Base-by-base conservation (phyloP, 805 yeast genomes). In the Wickerhamiella sergipiensis region DNA sequence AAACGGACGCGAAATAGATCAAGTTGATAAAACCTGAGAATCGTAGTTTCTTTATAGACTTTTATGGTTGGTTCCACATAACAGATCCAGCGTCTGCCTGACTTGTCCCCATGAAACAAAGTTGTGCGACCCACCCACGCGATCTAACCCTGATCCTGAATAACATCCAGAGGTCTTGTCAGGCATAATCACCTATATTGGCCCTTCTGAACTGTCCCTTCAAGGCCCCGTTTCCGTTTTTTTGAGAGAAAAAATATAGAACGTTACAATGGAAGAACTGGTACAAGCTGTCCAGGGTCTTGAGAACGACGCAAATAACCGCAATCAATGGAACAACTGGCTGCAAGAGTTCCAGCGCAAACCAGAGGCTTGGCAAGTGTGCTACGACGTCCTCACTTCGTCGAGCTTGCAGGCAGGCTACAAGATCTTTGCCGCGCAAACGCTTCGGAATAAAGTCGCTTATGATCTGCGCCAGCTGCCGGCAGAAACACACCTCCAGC, bases 371-470 rank as follows among this genome's bases (percentile, higher is more conserved):
- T 92, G 98, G 98, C 71, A 74, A 29, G 61, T 78, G 1, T 73
- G 81, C 36, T 83, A 81, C 60, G 70, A 73, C 46, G 72, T 83
- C 1, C 71, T 88, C 23, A 48, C 63, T 3, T 48, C 60, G 9
- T 57, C 65, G 18, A 59, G 65, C 7, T 13, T 18, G 17, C 33
- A 40, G 6, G 58, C 57, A 18, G 85, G 83, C 61, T 68, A 83
- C 48, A 80, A 80, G 59, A 71, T 92, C 60, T 92, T 94, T 69
- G 83, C 90, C 15, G 83, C 97, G 0, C 98, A 94, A 64, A 92
- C 98, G 0, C 68, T 92, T 54, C 73, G 96, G 55, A 81, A 89
- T 44, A 89, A 82, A 59, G 76, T 87, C 48, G 83, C 85, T 12
- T 89, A 85, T 64, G 97, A 92, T 66, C 71, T 90, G 56, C 71